Percentiles rank a stretch among this genome's conserved stretches.
Evolutionary conservation across 345 rosid genomes (phyloP).

Genomic region (Heritiera littoralis): DNA sequence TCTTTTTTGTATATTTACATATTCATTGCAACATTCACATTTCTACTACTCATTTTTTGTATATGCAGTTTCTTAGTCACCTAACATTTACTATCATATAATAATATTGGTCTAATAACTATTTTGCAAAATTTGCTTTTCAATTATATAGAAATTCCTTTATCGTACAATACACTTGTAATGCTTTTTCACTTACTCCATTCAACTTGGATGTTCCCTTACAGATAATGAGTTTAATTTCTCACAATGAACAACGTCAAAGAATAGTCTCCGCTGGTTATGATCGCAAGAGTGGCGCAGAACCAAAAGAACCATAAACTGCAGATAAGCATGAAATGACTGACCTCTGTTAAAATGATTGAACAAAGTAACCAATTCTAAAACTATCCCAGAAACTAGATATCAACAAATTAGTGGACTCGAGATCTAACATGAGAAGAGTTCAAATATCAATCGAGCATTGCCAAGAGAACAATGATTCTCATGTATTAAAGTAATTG

Average conservation of each 20-base stretch:
- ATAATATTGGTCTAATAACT: too few species aligned
- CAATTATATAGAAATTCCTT: too few species aligned
- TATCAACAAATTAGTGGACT: background rate
- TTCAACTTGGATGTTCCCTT: too few species aligned
- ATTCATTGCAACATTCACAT: too few species aligned
- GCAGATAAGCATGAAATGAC: constrained; percentile 25
- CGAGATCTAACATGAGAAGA: background rate
- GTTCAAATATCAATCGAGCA: background rate
- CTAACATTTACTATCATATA: too few species aligned
- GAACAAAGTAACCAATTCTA: background rate
- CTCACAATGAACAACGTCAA: constrained; percentile 54
- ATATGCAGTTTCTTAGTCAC: too few species aligned
- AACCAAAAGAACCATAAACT: constrained; percentile 74
- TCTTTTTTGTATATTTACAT: too few species aligned
- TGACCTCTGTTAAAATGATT: background rate
- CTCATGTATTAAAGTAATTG: background rate
- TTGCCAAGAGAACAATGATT: background rate
- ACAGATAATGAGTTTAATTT: background rate
- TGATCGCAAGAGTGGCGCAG: constrained; percentile 70
- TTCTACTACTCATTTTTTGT: too few species aligned
- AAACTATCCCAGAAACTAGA: background rate
- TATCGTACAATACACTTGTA: too few species aligned
- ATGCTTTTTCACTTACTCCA: too few species aligned
- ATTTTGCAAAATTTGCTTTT: too few species aligned
- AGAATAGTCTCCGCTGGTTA: constrained; percentile 59